Percentiles rank a stretch among this genome's conserved stretches.
phyloP scores from a whole-genome alignment of 805 yeast species.

The Barnettozyma pratensis region DNA sequence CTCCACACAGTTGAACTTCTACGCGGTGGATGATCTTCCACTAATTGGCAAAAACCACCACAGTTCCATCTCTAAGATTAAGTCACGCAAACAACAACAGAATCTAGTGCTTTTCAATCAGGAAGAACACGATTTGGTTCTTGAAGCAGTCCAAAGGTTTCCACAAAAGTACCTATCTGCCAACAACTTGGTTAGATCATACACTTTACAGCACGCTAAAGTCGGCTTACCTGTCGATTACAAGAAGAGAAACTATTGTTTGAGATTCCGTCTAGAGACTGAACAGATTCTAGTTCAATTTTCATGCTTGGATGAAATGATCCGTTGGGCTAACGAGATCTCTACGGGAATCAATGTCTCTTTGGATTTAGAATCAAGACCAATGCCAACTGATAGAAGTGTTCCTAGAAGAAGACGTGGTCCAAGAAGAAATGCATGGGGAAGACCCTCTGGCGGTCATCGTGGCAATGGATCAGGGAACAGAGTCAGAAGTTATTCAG shows the following conservation, averaged over 20 bases:
- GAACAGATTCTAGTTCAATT: slow-evolving; percentile 76
- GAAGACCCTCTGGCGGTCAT: neutral
- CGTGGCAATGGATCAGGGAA: slow-evolving; percentile 3
- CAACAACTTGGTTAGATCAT: slow-evolving; percentile 48
- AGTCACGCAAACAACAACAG: slow-evolving; percentile 4
- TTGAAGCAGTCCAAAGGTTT: slow-evolving; percentile 14
- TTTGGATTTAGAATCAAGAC: slow-evolving; percentile 67
- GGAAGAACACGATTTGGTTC: slow-evolving; percentile 22
- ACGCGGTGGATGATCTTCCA: slow-evolving; percentile 35
- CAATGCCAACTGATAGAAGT: slow-evolving; percentile 69
- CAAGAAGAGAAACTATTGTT: slow-evolving; percentile 58
- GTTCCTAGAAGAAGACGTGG: slow-evolving; percentile 72
- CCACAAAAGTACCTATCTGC: slow-evolving; percentile 12
- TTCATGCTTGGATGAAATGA: slow-evolving; percentile 54
- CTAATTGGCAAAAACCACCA: slow-evolving; percentile 26
- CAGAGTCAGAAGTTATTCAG: slow-evolving; percentile 24
- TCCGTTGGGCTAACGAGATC: slow-evolving; percentile 73
- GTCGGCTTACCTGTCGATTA: slow-evolving; percentile 86
- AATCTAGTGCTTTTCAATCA: slow-evolving; percentile 15
- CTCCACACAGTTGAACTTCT: slow-evolving; percentile 80
- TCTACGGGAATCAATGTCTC: slow-evolving; percentile 76
- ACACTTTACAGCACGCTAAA: slow-evolving; percentile 77
- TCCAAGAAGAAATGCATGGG: slow-evolving; percentile 19
- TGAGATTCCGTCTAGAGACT: slow-evolving; percentile 75
- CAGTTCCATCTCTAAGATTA: slow-evolving; percentile 13